phyloP scores from a whole-genome alignment of 2,329 filamentous ascomycete genomes.

The Pseudopithomyces maydicus region DNA sequence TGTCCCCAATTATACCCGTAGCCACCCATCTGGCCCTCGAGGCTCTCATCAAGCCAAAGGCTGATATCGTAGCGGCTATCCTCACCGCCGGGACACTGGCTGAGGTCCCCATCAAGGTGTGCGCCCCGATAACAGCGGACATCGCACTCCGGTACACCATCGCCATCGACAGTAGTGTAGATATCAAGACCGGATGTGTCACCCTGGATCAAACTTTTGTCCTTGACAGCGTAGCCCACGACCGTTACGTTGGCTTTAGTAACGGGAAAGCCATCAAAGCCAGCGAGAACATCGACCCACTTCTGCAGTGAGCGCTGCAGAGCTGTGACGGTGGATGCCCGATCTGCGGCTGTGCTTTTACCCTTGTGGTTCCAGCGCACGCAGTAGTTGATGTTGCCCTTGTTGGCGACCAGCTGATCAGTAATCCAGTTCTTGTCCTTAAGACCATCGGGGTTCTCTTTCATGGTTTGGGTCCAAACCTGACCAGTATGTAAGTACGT shows the following conservation, averaged over 20 bases:
- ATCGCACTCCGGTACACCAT: constrained; percentile 51
- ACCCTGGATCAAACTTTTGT: constrained; percentile 44
- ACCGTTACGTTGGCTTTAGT: constrained; percentile 47
- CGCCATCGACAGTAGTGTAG: constrained; percentile 49
- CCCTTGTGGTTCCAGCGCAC: constrained; percentile 52
- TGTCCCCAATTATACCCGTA: constrained; percentile 56
- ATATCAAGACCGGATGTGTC: constrained; percentile 45
- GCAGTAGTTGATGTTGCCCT: constrained; percentile 48
- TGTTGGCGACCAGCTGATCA: constrained; percentile 33
- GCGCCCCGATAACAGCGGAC: constrained; percentile 50
- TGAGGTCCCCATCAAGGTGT: constrained; percentile 51
- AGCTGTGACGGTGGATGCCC: constrained; percentile 42
- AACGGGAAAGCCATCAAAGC: constrained; percentile 53
- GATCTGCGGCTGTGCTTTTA: constrained; percentile 46
- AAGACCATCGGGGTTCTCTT: constrained; percentile 27
- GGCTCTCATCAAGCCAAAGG: constrained; percentile 54
- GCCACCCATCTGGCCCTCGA: constrained; percentile 44
- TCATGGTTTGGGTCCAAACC: constrained; percentile 30
- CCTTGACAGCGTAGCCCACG: constrained; percentile 51
- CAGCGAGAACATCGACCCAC: constrained; percentile 53
- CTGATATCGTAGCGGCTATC: constrained; percentile 45
- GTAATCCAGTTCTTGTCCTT: constrained; percentile 37
- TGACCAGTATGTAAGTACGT: constrained; percentile 4
- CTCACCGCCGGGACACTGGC: constrained; percentile 46
- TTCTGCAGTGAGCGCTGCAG: constrained; percentile 45